Percentiles rank a stretch among this genome's conserved stretches.
phyloP scores from a whole-genome alignment of 495 filamentous ascomycete genomes.

The Acidiella bohemica region DNA sequence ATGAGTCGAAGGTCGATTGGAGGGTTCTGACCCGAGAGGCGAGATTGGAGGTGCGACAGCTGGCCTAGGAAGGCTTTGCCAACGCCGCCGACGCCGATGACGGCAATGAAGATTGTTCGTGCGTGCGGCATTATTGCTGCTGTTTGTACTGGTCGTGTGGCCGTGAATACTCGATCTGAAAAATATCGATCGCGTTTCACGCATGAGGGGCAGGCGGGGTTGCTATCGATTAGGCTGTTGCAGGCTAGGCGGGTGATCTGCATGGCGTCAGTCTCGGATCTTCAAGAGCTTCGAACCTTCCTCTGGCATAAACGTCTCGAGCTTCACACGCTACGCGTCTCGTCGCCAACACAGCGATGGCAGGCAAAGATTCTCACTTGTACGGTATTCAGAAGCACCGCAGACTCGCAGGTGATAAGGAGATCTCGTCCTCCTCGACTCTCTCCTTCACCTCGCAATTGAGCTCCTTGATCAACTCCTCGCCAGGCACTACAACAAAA shows the following conservation, averaged over 20 bases:
- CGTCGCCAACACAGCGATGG: not conserved
- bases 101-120: constrained; percentile 13
- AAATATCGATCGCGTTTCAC: no score
- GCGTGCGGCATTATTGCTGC: constrained; percentile 3
- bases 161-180: no score
- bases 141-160: not conserved
- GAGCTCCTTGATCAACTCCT: constrained; percentile 34
- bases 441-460: constrained; percentile 71
- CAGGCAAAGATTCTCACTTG: constrained; percentile 42
- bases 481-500: constrained; percentile 7
- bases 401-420: constrained; percentile 36
- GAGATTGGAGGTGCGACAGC: constrained; percentile 42
- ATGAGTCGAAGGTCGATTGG: constrained; percentile 53
- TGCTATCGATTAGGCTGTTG: no score
- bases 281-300: no score
- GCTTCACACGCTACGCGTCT: no score
- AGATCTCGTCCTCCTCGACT: constrained; percentile 55
- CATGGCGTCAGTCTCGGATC: no score
- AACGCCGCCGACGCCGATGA: constrained; percentile 69
- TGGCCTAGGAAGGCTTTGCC: constrained; percentile 82
- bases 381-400: constrained; percentile 62
- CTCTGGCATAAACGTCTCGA: no score
- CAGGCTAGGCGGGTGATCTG: no score
- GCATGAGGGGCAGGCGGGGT: no score
- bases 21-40: constrained; percentile 34